Evolutionary conservation across 306 rosid species (phyloP).

Genomic region (Crataegus laevigata): DNA sequence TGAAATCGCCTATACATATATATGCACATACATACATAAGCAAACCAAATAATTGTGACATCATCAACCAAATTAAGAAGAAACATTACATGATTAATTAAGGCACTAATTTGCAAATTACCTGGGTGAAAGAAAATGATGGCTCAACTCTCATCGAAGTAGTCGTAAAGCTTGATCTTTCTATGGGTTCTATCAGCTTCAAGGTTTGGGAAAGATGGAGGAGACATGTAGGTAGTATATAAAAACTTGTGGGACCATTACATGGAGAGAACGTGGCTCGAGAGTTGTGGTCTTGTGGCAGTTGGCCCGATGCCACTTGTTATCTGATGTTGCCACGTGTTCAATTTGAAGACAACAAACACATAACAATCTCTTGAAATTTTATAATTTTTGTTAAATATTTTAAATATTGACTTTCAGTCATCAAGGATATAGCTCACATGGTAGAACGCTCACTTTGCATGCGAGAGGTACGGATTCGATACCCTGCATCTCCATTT

Average conservation of each 20-base stretch:
- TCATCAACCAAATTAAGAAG: neutral
- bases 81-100: too few relatives aligned
- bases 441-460: conserved; percentile 36
- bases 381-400: neutral
- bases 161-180: conserved; percentile 48
- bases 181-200: conserved; percentile 69
- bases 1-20: conserved; percentile 53
- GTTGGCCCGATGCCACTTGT: conserved; percentile 15
- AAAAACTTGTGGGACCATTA: conserved; percentile 17
- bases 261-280: conserved; percentile 73
- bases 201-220: conserved; percentile 31
- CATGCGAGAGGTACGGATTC: conserved; percentile 30
- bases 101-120: neutral
- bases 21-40: neutral
- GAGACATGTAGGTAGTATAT: conserved; percentile 2
- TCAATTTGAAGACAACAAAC: neutral
- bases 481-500: conserved; percentile 31
- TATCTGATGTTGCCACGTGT: neutral
- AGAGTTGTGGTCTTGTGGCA: neutral
- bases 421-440: conserved; percentile 21
- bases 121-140: conserved; percentile 90
- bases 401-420: rapidly evolving
- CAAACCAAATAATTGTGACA: neutral
- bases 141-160: conserved; percentile 47
- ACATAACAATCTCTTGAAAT: neutral